phyloP scores from a whole-genome alignment of 2,329 filamentous ascomycete species.

The Triangularia verruculosa region DNA sequence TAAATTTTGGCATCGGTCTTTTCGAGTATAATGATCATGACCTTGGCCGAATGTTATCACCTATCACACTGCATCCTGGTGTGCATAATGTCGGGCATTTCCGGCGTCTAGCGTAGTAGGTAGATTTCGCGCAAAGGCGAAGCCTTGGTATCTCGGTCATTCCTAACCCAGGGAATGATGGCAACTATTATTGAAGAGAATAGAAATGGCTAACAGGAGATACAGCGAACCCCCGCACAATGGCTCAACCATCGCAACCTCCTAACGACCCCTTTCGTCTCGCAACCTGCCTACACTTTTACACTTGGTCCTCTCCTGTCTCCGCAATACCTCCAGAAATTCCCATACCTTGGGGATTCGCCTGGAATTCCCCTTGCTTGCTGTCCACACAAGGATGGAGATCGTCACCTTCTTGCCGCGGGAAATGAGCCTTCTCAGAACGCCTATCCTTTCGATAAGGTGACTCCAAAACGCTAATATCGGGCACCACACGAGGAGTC shows the following conservation, averaged over 20 bases:
- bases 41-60: background rate
- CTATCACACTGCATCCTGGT: background rate
- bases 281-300: background rate
- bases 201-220: background rate
- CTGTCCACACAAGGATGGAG: background rate
- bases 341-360: background rate
- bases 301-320: background rate
- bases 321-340: background rate
- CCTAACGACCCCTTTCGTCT: background rate
- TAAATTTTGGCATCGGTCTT: too few species aligned
- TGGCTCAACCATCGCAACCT: background rate
- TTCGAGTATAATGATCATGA: too few species aligned
- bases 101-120: background rate
- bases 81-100: background rate
- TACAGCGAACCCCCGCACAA: background rate
- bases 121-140: too few species aligned
- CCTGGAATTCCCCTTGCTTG: background rate
- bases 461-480: background rate
- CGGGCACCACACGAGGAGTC: background rate
- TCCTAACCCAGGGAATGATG: too few species aligned
- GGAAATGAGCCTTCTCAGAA: background rate
- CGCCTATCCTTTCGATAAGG: background rate
- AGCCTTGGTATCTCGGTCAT: background rate
- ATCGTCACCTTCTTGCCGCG: background rate
- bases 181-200: background rate